Conservation (phyloP, 306 rosid genomes). For the Sicyos baderoa region DNA sequence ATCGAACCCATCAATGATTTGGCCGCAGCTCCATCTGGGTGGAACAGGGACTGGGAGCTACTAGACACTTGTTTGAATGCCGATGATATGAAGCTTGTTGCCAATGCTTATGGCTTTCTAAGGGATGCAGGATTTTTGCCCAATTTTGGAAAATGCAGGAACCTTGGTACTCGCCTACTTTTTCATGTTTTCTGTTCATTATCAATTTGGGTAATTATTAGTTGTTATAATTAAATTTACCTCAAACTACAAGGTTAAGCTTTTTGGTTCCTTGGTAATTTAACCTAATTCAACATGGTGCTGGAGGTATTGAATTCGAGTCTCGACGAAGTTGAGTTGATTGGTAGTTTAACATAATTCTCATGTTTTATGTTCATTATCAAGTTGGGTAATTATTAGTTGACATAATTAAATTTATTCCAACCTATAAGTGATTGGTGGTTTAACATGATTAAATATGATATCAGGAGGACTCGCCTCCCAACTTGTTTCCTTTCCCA, state of each 20-base stretch:
- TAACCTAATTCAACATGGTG: no score
- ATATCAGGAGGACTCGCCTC: not conserved
- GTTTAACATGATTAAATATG: not conserved
- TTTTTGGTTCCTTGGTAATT: no score
- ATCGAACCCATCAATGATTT: slow-evolving; percentile 26
- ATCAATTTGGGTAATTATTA: not conserved
- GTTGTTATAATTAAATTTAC: no score
- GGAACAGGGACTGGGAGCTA: slow-evolving; percentile 43
- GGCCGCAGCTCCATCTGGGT: slow-evolving; percentile 33
- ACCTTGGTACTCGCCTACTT: slow-evolving; percentile 19
- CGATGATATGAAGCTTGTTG: slow-evolving; percentile 90
- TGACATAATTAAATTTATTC: no score
- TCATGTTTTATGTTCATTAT: not conserved
- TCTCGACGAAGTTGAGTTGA: no score
- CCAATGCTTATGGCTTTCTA: slow-evolving; percentile 65
- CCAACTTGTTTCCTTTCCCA: no score
- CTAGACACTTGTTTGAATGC: slow-evolving; percentile 88
- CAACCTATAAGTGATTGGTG: no score
- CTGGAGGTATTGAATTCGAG: no score
- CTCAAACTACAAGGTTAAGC: no score
- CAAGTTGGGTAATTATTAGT: not conserved
- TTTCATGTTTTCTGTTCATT: not conserved
- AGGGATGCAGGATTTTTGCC: slow-evolving; percentile 72
- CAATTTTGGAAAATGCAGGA: slow-evolving; percentile 81
- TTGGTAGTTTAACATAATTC: no score